Base-by-base conservation (phyloP, 202 grass and related monocot species). In the Eragrostis tef region DNA sequence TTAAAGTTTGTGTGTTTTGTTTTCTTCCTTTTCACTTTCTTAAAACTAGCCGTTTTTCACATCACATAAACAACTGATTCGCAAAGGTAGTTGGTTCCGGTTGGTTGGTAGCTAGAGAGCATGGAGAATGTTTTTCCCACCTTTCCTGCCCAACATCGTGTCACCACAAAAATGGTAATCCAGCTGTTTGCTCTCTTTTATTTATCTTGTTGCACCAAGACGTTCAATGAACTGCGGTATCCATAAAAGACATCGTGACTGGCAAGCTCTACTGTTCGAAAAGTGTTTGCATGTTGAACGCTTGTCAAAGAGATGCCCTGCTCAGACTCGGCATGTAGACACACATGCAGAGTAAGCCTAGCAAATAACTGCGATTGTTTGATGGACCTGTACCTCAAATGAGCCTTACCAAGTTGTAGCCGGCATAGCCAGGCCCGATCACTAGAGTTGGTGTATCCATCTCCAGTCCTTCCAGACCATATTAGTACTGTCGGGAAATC, bases 91-190 rank as follows among this genome's bases (percentile, higher is more conserved):
- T 24, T 46, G 25, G 7, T 27, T 39, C 73, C 53, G 9, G 60
- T 54, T 42, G 48, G 46, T 65, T 42, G 48, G 46, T 65, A 45
- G 70, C 70, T 64, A 19, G 25, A 76, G 53, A 58, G 81, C 49
- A 8, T 47, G 22, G 24, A 57, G 24, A 76, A 76, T 39, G 27
- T n/a, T 17, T 46, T 9, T 17, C 36, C 2, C 12, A 7, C 5
- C 52, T 8, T 25, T 24, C 24, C 6, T 25, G n/a, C n/a, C 5
- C 42, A 69, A 69, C 66, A 69, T 15, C 11, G 65, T 41, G 64
- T 36, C 17, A 11, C 34, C 20, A 22, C 10, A 22, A 6, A 45
- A 44, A 6, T 68, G 39, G 5, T 60, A 12, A 44, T 15, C 20
- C 7, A 47, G 67, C 11, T 24, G 11, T 47, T 39, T 39, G 0